Evolutionary conservation across 1,284 basidiomycete genomes (phyloP), one percentile per base, ranked within the genome.

Genomic region (Agroathelia rolfsii): DNA sequence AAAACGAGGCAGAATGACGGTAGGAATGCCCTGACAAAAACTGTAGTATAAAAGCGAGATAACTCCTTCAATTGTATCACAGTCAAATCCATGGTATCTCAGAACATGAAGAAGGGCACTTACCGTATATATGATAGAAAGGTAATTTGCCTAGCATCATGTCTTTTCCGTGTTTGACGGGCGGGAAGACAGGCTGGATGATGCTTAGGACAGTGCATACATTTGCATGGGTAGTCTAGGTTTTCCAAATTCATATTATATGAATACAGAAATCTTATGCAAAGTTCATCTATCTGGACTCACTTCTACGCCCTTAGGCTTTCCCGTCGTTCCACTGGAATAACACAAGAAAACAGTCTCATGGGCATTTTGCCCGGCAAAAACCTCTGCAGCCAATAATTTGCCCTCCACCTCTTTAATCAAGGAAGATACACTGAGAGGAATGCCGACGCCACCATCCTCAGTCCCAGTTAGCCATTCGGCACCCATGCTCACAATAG

Each of bases 301-400:
- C 22, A 49, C 46, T 42, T 52, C 46, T 25, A 48, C 43, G 19
- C 51, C 55, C 37, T 79, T 76, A 9, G 69, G 69, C 32, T 68
- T 68, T 0, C 72, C 72, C 0, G 73, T 76, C 5, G 76, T 82
- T 5, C 78, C 76, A 35, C 73, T 77, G 6, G 62, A 66, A 47
- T 82, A 82, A 43, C 77, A 84, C 22, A 85, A 51, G 42, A 74
- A 74, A 2, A 60, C 54, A 0, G 76, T 77, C 41, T 74, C 65
- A 25, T 74, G 45, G 0, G 69, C 55, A 13, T 57, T 47, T 1
- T 56, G 44, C 0, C 63, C 67, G 12, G 72, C 63, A 36, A 76
- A 72, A n/a, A n/a, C n/a, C n/a, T n/a, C n/a, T n/a, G n/a, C n/a
- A n/a, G n/a, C n/a, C n/a, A n/a, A n/a, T n/a, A n/a, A n/a, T n/a